Conservation (phyloP, 1,139 yeast species). For the Pichia sp. region DNA sequence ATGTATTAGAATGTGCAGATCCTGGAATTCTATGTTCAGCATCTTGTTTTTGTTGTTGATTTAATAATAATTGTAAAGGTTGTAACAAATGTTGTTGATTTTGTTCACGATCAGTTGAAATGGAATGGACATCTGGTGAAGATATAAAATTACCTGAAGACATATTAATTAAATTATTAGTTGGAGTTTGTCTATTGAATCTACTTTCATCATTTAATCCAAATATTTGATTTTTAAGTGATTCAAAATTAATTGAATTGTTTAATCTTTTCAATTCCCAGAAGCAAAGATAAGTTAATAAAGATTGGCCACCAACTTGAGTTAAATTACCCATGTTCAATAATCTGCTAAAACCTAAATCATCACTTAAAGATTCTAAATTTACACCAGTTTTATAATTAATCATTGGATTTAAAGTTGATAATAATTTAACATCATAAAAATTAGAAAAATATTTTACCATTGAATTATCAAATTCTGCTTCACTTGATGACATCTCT, state of each 20-base stretch:
- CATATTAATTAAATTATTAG: not conserved
- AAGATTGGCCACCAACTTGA: constrained; percentile 50
- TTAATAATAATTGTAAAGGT: constrained; percentile 7
- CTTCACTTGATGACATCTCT: constrained; percentile 74
- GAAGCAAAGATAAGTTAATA: constrained; percentile 44
- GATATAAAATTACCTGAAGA: not conserved
- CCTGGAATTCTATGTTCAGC: too few relatives aligned
- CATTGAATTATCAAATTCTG: constrained; percentile 71
- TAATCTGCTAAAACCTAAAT: constrained; percentile 34
- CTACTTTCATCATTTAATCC: constrained; percentile 27
- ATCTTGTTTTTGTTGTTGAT: constrained; percentile 10
- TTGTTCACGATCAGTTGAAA: not conserved
- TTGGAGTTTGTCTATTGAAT: not conserved
- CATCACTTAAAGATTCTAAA: constrained; percentile 45
- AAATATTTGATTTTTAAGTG: constrained; percentile 31
- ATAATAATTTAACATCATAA: constrained; percentile 77
- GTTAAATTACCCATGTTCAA: constrained; percentile 26
- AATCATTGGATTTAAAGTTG: constrained; percentile 34
- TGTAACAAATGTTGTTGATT: constrained; percentile 5
- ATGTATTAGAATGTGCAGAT: too few relatives aligned
- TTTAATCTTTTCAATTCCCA: constrained; percentile 40
- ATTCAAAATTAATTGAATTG: constrained; percentile 20
- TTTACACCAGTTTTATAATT: constrained; percentile 25
- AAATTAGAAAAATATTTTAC: constrained; percentile 72
- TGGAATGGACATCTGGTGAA: not conserved